Conservation (phyloP, 1,139 yeast species). For the Protomyces lactucae-debilis region DNA sequence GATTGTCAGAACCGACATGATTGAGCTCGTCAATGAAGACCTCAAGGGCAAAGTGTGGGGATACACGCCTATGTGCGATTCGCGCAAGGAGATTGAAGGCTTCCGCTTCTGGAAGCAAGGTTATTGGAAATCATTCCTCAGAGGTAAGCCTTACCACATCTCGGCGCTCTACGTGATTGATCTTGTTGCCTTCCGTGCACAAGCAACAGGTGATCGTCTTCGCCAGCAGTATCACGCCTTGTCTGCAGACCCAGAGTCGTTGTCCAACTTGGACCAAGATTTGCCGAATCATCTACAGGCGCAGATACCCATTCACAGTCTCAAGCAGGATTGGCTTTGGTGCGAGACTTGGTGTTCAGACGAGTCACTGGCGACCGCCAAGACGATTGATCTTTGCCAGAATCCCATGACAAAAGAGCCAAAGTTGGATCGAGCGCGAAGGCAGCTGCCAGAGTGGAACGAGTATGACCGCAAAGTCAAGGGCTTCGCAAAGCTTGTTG, state of each 20-base stretch:
- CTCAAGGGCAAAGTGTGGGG: conserved; percentile 78
- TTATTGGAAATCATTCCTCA: conserved; percentile 69
- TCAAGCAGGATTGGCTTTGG: conserved; percentile 86
- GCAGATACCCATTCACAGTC: conserved; percentile 59
- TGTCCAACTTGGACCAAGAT: conserved; percentile 85
- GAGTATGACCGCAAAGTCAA: conserved; percentile 55
- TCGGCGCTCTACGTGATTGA: conserved; percentile 80
- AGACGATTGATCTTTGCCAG: conserved; percentile 76
- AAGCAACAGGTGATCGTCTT: conserved; percentile 70
- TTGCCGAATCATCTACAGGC: conserved; percentile 79
- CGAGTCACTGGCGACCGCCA: conserved; percentile 55
- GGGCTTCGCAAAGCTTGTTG: conserved; percentile 30
- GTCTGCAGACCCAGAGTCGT: conserved; percentile 71
- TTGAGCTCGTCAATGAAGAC: conserved; percentile 60
- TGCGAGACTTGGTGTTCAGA: conserved; percentile 92
- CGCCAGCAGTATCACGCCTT: conserved; percentile 83
- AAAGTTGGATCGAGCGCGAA: conserved; percentile 64
- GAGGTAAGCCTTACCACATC: conserved; percentile 62
- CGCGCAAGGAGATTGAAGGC: conserved; percentile 75
- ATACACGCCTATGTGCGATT: conserved; percentile 82
- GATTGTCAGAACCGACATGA: conserved; percentile 67
- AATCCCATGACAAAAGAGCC: conserved; percentile 77
- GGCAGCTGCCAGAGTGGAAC: conserved; percentile 76
- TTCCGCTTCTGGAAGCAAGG: conserved; percentile 91
- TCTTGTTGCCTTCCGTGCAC: conserved; percentile 56